Conservation (phyloP, 1,139 yeast species). For the Candida dubliniensis region DNA sequence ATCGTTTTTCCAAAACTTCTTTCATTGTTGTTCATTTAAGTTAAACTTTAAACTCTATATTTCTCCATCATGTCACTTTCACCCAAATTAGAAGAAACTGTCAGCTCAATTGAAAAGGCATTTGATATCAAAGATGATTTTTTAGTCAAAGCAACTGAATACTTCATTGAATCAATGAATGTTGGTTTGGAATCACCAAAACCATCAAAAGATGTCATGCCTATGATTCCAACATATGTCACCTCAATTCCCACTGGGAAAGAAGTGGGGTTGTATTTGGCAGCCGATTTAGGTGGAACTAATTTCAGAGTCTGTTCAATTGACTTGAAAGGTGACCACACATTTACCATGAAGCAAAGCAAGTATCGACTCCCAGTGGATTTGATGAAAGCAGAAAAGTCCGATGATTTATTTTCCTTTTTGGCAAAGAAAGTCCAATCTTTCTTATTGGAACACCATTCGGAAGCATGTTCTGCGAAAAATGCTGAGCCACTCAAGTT, state of each 20-base stretch:
- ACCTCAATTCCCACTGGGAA: slow-evolving; percentile 78
- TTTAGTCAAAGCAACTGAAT: slow-evolving; percentile 59
- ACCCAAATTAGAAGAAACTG: slow-evolving; percentile 26
- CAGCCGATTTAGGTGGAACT: slow-evolving; percentile 88
- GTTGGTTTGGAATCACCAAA: slow-evolving; percentile 49
- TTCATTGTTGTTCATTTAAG: neutral
- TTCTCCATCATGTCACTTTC: slow-evolving; percentile 12
- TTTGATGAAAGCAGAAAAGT: slow-evolving; percentile 56
- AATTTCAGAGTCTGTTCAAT: slow-evolving; percentile 90
- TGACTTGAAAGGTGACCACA: slow-evolving; percentile 73
- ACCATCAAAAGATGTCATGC: slow-evolving; percentile 54
- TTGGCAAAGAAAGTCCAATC: slow-evolving; percentile 67
- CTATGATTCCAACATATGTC: slow-evolving; percentile 88
- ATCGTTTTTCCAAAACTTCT: neutral
- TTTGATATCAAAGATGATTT: slow-evolving; percentile 55
- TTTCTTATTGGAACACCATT: slow-evolving; percentile 67
- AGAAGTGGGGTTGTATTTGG: slow-evolving; percentile 74
- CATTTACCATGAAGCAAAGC: slow-evolving; percentile 67
- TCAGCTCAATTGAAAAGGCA: slow-evolving; percentile 52
- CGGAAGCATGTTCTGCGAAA: slow-evolving; percentile 26
- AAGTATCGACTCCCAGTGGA: slow-evolving; percentile 75
- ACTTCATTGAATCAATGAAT: slow-evolving; percentile 62
- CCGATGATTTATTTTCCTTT: slow-evolving; percentile 62
- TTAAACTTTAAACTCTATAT: neutral
- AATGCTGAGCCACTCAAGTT: slow-evolving; percentile 46